Conservation (phyloP, 805 yeast genomes). For the Schwanniomyces vanrijiae region DNA sequence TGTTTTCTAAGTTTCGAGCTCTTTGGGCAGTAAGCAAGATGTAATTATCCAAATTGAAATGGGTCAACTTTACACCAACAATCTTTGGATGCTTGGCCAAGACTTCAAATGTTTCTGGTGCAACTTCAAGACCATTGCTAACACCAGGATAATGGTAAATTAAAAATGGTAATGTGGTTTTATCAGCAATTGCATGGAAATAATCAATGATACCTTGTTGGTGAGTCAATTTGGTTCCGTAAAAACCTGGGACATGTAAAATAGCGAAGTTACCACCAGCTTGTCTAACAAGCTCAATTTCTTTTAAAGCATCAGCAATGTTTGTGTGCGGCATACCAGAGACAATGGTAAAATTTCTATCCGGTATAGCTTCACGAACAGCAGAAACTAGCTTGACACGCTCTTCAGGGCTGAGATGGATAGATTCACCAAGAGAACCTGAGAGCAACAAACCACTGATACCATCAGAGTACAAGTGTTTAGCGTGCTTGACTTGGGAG, state of each 20-base stretch:
- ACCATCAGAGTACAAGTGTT: slow-evolving; percentile 24
- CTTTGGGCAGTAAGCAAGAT: no score
- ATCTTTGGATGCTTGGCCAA: slow-evolving; percentile 33
- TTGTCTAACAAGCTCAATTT: slow-evolving; percentile 19
- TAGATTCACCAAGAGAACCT: slow-evolving; percentile 42
- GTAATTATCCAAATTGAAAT: no score
- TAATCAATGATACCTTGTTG: slow-evolving; percentile 32
- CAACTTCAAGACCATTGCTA: slow-evolving; percentile 27
- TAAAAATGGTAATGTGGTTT: slow-evolving; percentile 32
- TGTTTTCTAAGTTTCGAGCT: no score
- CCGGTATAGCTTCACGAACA: slow-evolving; percentile 28
- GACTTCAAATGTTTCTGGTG: slow-evolving; percentile 19
- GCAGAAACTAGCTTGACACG: slow-evolving; percentile 22
- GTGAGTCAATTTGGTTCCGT: slow-evolving; percentile 27
- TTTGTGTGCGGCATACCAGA: slow-evolving; percentile 30
- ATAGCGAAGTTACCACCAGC: slow-evolving; percentile 38
- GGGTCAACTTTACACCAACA: no score
- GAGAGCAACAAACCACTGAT: slow-evolving; percentile 34
- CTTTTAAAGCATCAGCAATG: slow-evolving; percentile 25
- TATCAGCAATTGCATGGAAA: slow-evolving; percentile 29
- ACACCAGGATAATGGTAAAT: slow-evolving; percentile 40
- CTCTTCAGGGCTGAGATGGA: slow-evolving; percentile 30
- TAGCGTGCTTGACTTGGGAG: slow-evolving; percentile 30
- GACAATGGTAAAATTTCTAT: slow-evolving; percentile 22
- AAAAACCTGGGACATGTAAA: slow-evolving; percentile 34